Conservation (phyloP, 805 yeast species). For the Naumovozyma baii region DNA sequence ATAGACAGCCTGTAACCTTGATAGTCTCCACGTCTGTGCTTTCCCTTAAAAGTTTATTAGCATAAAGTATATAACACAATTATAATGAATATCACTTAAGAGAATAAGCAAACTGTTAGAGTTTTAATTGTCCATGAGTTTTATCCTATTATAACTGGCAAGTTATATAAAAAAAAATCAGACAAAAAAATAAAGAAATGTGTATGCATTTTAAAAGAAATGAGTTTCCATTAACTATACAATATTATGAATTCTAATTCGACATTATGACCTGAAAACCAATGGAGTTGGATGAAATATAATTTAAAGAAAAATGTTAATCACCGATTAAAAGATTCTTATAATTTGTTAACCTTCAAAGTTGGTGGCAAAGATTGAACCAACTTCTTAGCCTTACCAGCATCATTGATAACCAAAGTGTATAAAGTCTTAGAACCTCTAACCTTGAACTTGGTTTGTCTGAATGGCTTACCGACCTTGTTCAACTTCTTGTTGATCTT, state of each 20-base stretch:
- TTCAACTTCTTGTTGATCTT: constrained; percentile 82
- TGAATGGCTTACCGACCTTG: constrained; percentile 73
- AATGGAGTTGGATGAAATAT: neutral
- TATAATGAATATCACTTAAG: too few species aligned
- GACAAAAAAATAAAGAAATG: too few species aligned
- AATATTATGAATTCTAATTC: neutral
- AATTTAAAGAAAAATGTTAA: neutral
- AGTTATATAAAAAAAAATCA: too few species aligned
- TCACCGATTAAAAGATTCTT: constrained; percentile 11
- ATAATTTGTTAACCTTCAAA: constrained; percentile 53
- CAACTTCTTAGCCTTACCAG: constrained; percentile 94
- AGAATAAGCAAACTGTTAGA: too few species aligned
- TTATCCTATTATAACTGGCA: too few species aligned
- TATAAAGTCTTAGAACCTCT: constrained; percentile 92
- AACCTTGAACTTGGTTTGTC: constrained; percentile 97
- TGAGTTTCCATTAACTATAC: neutral
- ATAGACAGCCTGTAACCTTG: too few species aligned
- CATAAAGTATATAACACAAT: too few species aligned
- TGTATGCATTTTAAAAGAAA: neutral
- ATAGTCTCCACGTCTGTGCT: too few species aligned
- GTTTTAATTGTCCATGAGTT: too few species aligned
- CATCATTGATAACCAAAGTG: constrained; percentile 92
- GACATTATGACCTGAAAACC: neutral
- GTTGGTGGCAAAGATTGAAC: constrained; percentile 96
- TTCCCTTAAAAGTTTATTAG: too few species aligned